Percentiles rank a stretch among this genome's conserved stretches.
These are phyloP conservation scores for Amylocarpus encephaloides DNA, from an alignment of 2,329 filamentous ascomycete species.

Conservation along the genomic window DNA sequence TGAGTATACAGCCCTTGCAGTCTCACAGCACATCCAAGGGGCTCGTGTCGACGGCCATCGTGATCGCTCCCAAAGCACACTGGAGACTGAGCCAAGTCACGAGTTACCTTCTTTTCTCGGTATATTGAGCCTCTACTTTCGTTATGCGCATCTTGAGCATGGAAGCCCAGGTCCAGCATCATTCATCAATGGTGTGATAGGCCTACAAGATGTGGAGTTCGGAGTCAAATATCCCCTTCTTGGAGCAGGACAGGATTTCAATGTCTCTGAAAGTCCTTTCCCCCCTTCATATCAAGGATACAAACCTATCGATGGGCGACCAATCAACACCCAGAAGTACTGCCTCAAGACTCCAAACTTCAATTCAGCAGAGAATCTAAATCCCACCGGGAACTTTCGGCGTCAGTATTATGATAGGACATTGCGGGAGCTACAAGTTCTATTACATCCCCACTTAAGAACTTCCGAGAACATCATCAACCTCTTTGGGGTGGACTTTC, in stretches of 20 bases:
- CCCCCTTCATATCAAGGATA: background rate
- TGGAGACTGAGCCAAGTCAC: background rate
- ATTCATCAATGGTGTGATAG: background rate
- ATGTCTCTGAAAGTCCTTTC: background rate
- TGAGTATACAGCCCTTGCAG: background rate
- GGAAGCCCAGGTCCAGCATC: background rate
- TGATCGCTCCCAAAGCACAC: background rate
- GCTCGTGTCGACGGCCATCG: background rate
- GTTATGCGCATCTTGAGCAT: background rate
- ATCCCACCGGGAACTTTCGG: background rate
- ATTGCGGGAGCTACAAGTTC: background rate
- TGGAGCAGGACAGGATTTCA: background rate
- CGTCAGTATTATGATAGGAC: conserved; percentile 1
- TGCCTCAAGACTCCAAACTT: conserved; percentile 5
- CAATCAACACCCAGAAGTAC: background rate
- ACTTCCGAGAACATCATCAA: conserved; percentile 1
- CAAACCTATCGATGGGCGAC: background rate
- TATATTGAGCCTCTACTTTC: background rate
- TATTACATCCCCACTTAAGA: conserved; percentile 1
- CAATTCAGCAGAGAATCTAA: background rate
- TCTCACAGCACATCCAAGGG: background rate
- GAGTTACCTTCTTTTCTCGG: background rate
- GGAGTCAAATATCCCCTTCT: background rate
- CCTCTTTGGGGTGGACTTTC: conserved; percentile 2
- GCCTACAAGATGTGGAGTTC: background rate